phyloP scores from a whole-genome alignment of 192 early-diverging fungal species.

The Coemansia sp. region DNA sequence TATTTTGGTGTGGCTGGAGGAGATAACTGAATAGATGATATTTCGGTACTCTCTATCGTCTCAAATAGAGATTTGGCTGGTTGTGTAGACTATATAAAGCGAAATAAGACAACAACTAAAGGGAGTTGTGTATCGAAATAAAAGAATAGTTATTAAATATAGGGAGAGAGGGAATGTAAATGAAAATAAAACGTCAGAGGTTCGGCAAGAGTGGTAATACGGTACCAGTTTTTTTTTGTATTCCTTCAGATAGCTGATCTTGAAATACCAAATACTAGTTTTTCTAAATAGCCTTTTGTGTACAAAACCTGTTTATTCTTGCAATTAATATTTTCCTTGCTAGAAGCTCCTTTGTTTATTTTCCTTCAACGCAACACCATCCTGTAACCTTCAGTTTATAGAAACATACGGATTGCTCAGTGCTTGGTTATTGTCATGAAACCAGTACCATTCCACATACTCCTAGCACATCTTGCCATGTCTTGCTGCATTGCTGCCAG shows the following conservation, averaged over 20 bases:
- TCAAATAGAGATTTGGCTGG: neutral
- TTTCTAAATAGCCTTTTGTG: too few relatives aligned
- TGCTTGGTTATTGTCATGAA: neutral
- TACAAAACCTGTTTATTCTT: too few relatives aligned
- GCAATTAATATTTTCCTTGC: too few relatives aligned
- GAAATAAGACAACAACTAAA: too few relatives aligned
- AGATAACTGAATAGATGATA: neutral
- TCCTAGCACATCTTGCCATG: neutral
- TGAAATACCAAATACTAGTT: too few relatives aligned
- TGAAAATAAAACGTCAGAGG: neutral
- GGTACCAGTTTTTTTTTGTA: too few relatives aligned
- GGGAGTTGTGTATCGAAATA: too few relatives aligned
- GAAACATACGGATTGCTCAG: neutral
- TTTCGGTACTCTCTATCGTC: neutral
- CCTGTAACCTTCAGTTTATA: too few relatives aligned
- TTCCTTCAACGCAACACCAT: too few relatives aligned
- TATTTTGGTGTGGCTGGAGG: neutral
- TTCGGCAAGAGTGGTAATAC: neutral
- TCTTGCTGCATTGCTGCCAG: neutral
- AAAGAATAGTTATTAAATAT: neutral
- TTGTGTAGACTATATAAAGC: too few relatives aligned
- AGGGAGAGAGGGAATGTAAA: neutral
- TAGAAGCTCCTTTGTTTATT: too few relatives aligned
- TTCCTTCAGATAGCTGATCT: too few relatives aligned
- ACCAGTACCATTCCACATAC: neutral